A percentile compares a stretch with the other conserved stretches of the same genome.
Evolutionary conservation across 2,329 filamentous ascomycete genomes (phyloP).

Genomic region (Fusarium drepaniforme): DNA sequence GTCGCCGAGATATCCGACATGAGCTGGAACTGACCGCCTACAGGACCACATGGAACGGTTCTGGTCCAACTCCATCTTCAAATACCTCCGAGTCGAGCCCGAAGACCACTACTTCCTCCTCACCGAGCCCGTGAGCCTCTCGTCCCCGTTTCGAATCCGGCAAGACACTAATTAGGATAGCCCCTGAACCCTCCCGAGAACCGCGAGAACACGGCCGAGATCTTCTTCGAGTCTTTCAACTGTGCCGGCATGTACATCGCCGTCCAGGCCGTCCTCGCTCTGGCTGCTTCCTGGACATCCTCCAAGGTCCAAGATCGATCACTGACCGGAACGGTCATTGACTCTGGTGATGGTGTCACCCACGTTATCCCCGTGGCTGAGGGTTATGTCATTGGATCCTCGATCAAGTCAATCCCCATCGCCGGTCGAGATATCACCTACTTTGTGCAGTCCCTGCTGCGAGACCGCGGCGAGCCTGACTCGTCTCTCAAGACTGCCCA

Average conservation of each 20-base stretch:
- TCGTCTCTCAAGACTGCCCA: constrained; percentile 98
- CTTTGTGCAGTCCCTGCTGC: constrained; percentile 95
- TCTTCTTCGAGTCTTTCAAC: constrained; percentile 99
- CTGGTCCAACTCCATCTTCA: constrained; percentile 99
- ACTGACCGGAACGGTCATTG: constrained; percentile 96
- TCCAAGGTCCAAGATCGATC: constrained; percentile 98
- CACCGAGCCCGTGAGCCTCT: constrained; percentile 84
- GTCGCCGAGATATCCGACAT: constrained; percentile 40
- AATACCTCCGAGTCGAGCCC: constrained; percentile 96
- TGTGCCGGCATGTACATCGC: constrained; percentile 99
- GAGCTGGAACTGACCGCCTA: constrained; percentile 43
- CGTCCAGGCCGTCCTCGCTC: constrained; percentile 94
- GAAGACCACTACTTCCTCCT: constrained; percentile 99
- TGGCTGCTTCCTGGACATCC: constrained; percentile 98
- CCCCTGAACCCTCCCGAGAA: constrained; percentile 98
- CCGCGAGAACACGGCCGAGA: constrained; percentile 98
- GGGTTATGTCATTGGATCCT: constrained; percentile 98
- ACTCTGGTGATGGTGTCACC: constrained; percentile 98
- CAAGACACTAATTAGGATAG: constrained; percentile 57
- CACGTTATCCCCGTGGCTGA: constrained; percentile 99
- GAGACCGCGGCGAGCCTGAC: constrained; percentile 96
- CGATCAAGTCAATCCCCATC: constrained; percentile 99
- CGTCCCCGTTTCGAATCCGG: constrained; percentile 12
- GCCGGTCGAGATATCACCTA: constrained; percentile 98
- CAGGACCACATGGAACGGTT: constrained; percentile 99